Conservation (phyloP, 1,284 basidiomycete genomes). For the Polyporus tsugae region DNA sequence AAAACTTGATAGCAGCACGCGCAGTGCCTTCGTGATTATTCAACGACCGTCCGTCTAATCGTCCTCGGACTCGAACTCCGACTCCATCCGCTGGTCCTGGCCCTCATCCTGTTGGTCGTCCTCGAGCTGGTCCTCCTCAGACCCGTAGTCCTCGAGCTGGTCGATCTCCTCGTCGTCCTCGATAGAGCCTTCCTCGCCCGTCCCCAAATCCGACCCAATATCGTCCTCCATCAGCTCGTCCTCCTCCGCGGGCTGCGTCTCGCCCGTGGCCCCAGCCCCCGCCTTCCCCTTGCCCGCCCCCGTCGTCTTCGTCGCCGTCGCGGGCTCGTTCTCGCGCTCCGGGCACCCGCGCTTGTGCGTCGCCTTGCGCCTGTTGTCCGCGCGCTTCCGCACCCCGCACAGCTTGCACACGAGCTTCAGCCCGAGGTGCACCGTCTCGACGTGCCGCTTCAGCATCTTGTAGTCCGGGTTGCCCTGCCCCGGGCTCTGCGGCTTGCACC, state of each 20-base stretch:
- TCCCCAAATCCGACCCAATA: neutral
- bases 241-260: conserved; percentile 9
- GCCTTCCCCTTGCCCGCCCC: conserved; percentile 1
- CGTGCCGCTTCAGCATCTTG: conserved; percentile 29
- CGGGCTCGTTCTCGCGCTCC: conserved; percentile 13
- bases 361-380: conserved; percentile 21
- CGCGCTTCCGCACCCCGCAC: conserved; percentile 22
- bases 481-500: conserved; percentile 18
- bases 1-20: neutral
- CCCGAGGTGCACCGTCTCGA: conserved; percentile 25
- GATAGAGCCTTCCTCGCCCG: conserved; percentile 12
- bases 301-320: neutral
- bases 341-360: conserved; percentile 24
- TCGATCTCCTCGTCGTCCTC: conserved; percentile 15
- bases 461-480: conserved; percentile 13
- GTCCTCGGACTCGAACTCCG: conserved; percentile 23
- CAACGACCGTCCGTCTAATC: conserved; percentile 10
- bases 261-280: conserved; percentile 8
- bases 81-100: conserved; percentile 14
- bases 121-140: conserved; percentile 20
- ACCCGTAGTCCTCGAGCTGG: conserved; percentile 16
- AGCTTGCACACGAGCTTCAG: conserved; percentile 18
- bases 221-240: conserved; percentile 18
- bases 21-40: conserved; percentile 1
- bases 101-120: conserved; percentile 5